phyloP scores from a whole-genome alignment of 106 monocot genomes.

The Narthecium ossifragum region DNA sequence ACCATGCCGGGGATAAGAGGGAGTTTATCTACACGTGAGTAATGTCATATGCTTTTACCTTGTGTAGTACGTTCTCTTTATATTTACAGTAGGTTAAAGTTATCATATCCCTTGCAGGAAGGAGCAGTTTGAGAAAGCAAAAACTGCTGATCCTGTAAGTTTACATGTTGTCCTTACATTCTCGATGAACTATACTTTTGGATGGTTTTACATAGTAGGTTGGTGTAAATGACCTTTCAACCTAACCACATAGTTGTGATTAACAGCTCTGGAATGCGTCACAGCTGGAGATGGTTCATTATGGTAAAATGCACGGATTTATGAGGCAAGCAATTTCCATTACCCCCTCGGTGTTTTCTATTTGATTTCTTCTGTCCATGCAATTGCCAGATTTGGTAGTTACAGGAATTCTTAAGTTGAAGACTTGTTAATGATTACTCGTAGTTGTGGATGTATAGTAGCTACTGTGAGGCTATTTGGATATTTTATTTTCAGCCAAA shows the following conservation, averaged over 20 bases:
- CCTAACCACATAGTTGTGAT: background rate
- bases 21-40: constrained; percentile 87
- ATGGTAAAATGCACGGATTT: constrained; percentile 99
- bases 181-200: too few species aligned
- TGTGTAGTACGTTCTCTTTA: background rate
- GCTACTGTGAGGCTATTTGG: too few species aligned
- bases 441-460: too few species aligned
- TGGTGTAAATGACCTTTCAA: too few species aligned
- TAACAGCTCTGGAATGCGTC: constrained; percentile 97
- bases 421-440: too few species aligned
- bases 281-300: constrained; percentile 91
- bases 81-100: background rate
- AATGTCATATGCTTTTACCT: constrained; percentile 13
- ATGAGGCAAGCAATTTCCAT: constrained; percentile 55
- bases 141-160: constrained; percentile 80
- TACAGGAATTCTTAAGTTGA: too few species aligned
- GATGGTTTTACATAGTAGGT: too few species aligned
- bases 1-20: constrained; percentile 81
- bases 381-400: too few species aligned
- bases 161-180: background rate
- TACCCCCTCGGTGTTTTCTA: too few species aligned
- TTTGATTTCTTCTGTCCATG: background rate
- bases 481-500: too few species aligned
- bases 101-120: constrained; percentile 41
- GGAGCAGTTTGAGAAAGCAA: constrained; percentile 82